Evolutionary conservation across 2,329 filamentous ascomycete genomes (phyloP).

Genomic region (Fusarium sp.): DNA sequence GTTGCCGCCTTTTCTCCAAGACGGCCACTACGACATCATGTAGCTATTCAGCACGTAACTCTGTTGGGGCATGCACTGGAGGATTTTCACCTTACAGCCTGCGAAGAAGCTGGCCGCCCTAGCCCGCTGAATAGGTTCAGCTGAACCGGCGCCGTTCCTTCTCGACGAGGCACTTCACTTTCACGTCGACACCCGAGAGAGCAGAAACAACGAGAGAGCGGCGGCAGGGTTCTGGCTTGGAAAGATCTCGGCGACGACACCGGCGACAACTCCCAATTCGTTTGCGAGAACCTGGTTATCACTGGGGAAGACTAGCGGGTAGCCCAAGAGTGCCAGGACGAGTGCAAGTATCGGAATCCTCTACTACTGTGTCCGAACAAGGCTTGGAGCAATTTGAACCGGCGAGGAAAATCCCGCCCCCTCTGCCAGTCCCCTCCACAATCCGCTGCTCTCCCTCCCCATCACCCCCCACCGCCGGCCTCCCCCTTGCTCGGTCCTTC

Average conservation of each 20-base stretch:
- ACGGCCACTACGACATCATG: too few species aligned
- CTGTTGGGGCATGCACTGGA: too few species aligned
- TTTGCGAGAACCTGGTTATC: conserved; percentile 84
- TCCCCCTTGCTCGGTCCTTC: conserved; percentile 66
- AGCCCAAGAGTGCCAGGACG: conserved; percentile 95
- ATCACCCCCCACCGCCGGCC: too few species aligned
- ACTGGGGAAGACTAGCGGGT: conserved; percentile 81
- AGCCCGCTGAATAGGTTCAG: too few species aligned
- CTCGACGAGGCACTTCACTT: conserved; percentile 95
- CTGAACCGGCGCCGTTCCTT: conserved; percentile 69
- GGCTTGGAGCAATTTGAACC: conserved; percentile 91
- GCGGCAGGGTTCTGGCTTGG: conserved; percentile 93
- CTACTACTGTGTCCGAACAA: conserved; percentile 83
- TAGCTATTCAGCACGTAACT: too few species aligned
- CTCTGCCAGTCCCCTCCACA: conserved; percentile 74
- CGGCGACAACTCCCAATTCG: conserved; percentile 96
- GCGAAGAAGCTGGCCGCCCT: too few species aligned
- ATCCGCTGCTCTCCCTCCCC: conserved; percentile 60
- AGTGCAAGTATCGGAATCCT: conserved; percentile 89
- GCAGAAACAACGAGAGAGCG: conserved; percentile 54
- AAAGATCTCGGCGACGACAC: conserved; percentile 93
- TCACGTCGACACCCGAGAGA: conserved; percentile 84
- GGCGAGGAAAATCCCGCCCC: conserved; percentile 74
- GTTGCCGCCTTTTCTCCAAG: too few species aligned
- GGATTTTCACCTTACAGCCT: too few species aligned